Evolutionary conservation across 805 yeast genomes (phyloP).

Genomic region (Suhomyces faveliae): DNA sequence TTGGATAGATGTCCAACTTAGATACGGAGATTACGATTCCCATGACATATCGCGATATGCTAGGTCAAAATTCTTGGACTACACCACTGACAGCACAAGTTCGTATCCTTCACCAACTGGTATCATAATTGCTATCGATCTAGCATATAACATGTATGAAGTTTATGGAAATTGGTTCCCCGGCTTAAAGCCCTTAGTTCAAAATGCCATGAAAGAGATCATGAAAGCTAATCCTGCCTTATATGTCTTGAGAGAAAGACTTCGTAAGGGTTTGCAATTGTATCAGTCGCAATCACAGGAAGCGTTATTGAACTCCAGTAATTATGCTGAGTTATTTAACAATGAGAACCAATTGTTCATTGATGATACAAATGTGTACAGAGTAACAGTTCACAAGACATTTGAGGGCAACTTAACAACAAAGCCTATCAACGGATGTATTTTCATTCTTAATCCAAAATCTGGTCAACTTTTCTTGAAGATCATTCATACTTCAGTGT

Average conservation of each 20-base stretch:
- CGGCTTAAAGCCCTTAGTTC: constrained; percentile 85
- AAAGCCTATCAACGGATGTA: constrained; percentile 90
- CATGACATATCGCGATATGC: constrained; percentile 95
- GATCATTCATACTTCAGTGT: constrained; percentile 88
- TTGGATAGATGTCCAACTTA: constrained; percentile 93
- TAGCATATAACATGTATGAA: constrained; percentile 94
- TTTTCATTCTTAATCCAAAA: constrained; percentile 84
- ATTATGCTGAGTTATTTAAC: constrained; percentile 86
- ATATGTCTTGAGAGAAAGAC: constrained; percentile 86
- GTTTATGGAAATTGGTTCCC: constrained; percentile 98
- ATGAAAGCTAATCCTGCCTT: constrained; percentile 95
- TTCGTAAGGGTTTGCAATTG: constrained; percentile 88
- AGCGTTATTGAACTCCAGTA: constrained; percentile 82
- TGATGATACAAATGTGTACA: constrained; percentile 91
- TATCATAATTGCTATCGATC: constrained; percentile 81
- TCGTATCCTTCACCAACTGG: constrained; percentile 94
- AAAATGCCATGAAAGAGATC: constrained; percentile 87
- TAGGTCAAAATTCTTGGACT: constrained; percentile 88
- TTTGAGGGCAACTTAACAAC: constrained; percentile 91
- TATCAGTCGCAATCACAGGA: constrained; percentile 94
- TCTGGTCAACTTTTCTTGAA: constrained; percentile 88
- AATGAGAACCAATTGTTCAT: constrained; percentile 80
- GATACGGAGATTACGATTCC: constrained; percentile 97
- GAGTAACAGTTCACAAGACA: constrained; percentile 89
- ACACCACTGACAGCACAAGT: constrained; percentile 82